A percentile compares a stretch with the other conserved stretches of the same genome.
Evolutionary conservation across 306 rosid genomes (phyloP).

Genomic region (Betula pendula): DNA sequence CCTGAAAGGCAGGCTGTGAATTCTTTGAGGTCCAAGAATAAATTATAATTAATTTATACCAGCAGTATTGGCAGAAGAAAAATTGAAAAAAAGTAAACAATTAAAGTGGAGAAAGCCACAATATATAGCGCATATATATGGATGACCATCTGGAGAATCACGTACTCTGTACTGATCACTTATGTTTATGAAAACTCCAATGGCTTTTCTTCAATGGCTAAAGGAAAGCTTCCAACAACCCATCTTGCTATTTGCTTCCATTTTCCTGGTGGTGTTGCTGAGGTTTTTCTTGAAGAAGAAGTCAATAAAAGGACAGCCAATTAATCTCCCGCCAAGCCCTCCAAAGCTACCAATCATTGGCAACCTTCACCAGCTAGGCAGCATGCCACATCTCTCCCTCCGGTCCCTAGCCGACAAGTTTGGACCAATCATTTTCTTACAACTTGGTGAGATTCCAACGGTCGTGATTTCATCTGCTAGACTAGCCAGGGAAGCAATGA

Average conservation of each 20-base stretch:
- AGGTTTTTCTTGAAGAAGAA: constrained; percentile 27
- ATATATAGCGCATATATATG: not conserved
- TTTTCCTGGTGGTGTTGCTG: constrained; percentile 26
- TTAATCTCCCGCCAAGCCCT: constrained; percentile 61
- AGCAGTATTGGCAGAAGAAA: not conserved
- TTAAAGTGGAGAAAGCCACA: not conserved
- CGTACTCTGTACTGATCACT: not conserved
- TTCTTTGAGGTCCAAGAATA: no score
- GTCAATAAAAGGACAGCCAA: constrained; percentile 24
- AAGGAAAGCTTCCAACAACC: constrained; percentile 6
- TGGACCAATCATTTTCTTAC: constrained; percentile 55
- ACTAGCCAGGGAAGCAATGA: constrained; percentile 59
- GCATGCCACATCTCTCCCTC: constrained; percentile 54
- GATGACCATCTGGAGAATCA: not conserved
- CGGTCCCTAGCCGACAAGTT: constrained; percentile 38
- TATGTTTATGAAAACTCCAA: not conserved
- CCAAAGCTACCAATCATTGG: constrained; percentile 52
- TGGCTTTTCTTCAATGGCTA: constrained; percentile 39
- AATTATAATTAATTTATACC: not conserved
- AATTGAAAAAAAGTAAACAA: not conserved
- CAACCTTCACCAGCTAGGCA: constrained; percentile 58
- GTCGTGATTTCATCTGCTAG: constrained; percentile 69
- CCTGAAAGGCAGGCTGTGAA: no score
- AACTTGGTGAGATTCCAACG: constrained; percentile 66
- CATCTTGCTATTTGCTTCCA: constrained; percentile 18